These are phyloP conservation scores for Eudorina sp. DNA, from an alignment of 139 green algal genomes.

Conservation along the genomic window DNA sequence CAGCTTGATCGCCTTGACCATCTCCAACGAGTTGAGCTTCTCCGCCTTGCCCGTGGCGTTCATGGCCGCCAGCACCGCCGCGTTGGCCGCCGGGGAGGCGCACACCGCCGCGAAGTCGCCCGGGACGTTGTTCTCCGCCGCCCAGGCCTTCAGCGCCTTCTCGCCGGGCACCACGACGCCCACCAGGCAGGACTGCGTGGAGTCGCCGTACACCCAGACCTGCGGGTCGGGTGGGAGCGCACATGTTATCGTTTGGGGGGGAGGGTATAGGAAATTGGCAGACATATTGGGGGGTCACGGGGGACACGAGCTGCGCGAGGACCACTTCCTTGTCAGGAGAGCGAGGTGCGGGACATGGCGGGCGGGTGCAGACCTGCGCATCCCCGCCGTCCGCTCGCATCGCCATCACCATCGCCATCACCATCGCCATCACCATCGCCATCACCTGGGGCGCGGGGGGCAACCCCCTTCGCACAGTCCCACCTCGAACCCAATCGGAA, in stretches of 20 bases:
- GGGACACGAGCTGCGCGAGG: no score
- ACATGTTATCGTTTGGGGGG: not conserved
- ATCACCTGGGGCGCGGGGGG: no score
- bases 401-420: no score
- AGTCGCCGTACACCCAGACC: conserved; percentile 90
- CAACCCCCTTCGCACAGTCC: no score
- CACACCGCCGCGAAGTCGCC: conserved; percentile 55
- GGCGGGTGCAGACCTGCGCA: no score
- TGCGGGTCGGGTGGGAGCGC: not conserved
- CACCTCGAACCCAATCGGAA: no score
- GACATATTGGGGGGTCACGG: no score
- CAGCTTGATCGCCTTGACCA: conserved; percentile 70
- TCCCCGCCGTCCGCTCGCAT: no score
- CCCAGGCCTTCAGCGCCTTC: conserved; percentile 67
- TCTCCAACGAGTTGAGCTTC: conserved; percentile 61
- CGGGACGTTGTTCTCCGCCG: conserved; percentile 59
- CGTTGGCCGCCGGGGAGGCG: conserved; percentile 41
- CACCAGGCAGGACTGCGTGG: conserved; percentile 79
- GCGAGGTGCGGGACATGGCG: no score
- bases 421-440: no score
- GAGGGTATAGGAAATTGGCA: no score
- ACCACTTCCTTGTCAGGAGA: no score
- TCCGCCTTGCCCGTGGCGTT: conserved; percentile 60
- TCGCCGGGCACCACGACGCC: conserved; percentile 90
- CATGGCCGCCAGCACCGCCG: conserved; percentile 68